Conservation (phyloP, 139 green algal species). For the Pleodorina starrii region DNA sequence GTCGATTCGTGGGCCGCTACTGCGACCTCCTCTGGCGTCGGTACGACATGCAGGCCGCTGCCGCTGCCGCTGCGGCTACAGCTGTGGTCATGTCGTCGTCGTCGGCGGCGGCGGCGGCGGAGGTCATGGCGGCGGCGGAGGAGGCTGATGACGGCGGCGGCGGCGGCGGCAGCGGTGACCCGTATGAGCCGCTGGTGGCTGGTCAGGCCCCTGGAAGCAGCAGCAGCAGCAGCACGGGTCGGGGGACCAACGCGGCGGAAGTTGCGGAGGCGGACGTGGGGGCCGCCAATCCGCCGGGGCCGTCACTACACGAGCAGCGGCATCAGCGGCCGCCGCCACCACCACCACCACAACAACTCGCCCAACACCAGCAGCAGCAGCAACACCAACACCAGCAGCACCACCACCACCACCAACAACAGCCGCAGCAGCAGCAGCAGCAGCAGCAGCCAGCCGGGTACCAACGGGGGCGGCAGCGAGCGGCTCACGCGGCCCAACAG, state of each 20-base stretch:
- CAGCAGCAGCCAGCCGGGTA: neutral
- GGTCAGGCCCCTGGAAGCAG: too few relatives aligned
- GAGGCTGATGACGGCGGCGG: neutral
- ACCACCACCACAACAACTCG: neutral
- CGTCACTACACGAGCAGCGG: neutral
- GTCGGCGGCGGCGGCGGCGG: neutral
- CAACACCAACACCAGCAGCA: neutral
- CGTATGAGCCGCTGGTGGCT: neutral
- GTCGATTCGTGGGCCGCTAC: conserved; percentile 57
- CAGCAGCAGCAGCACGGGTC: too few relatives aligned
- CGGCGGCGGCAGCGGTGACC: neutral
- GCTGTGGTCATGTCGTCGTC: neutral
- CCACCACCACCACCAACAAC: conserved; percentile 1
- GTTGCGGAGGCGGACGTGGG: too few relatives aligned
- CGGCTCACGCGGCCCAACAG: too few relatives aligned
- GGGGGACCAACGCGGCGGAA: neutral
- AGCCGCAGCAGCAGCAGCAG: conserved; percentile 22
- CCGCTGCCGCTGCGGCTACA: neutral
- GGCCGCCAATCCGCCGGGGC: neutral
- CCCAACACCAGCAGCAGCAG: conserved; percentile 17
- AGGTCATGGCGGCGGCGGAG: neutral
- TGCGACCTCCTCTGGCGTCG: conserved; percentile 50
- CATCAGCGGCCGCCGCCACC: conserved; percentile 6
- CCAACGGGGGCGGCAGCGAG: too few relatives aligned
- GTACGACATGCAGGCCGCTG: neutral